Evolutionary conservation across 2,329 filamentous ascomycete genomes (phyloP), one percentile per base, ranked within the genome.

Genomic region (Amauroascus niger): DNA sequence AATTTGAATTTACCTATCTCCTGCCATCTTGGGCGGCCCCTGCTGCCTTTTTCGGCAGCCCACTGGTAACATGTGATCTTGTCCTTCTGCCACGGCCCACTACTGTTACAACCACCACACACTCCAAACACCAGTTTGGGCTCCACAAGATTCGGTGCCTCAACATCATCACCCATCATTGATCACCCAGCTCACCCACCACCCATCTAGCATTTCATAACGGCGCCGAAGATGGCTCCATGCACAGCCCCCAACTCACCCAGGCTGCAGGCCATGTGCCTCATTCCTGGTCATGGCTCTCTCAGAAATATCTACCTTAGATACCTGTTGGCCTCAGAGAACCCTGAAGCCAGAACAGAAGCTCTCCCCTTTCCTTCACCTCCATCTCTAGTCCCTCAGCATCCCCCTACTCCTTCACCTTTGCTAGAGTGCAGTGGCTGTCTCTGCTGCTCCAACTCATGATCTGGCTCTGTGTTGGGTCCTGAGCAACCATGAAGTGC

Each of bases 101-200:
- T 43, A 43, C 40, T 43, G 40, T 26, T 43, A 43, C 40, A 43
- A 43, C 40, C 40, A 43, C 40, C 40, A 43, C 16, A 20, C 40
- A 22, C 18, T 20, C 22, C n/a, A n/a, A 43, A 43, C 40, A 43
- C 22, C 40, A 43, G 40, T 43, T 43, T 43, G 40, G 40, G 22
- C 40, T 43, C 40, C 22, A 43, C 40, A 43, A 26, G 40, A 43
- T 43, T 43, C 40, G 6, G 18, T 43, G 40, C n/a, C 7, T 26
- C 40, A 43, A 43, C 40, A 43, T 43, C 40, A 43, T 43, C 40
- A 43, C 22, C 40, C 18, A 35, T 35, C 32, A 35, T 35, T 35
- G 32, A 43, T 43, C 40, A 43, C 22, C 40, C 22, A 26, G 40
- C 40, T 43, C 40, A 43, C 40, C 40, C 40, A 43, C 40, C 40